Evolutionary conservation across 108 stramenopile genomes (phyloP).

Genomic region (Nitzschia inconspicua): DNA sequence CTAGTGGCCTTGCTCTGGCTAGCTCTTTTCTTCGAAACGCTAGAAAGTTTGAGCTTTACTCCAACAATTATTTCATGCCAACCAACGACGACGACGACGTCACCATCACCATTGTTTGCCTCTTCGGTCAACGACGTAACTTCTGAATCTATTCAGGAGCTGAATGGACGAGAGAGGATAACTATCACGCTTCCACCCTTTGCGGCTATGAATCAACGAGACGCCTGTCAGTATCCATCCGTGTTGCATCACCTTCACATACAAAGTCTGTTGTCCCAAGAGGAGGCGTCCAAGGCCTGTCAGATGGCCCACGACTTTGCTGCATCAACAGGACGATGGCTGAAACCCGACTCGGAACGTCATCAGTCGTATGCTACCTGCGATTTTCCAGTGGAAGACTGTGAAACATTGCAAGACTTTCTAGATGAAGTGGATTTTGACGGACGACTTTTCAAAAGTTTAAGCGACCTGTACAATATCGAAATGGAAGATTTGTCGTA

Average conservation of each 20-base stretch:
- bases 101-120: neutral
- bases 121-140: too few relatives aligned
- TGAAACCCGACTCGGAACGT: constrained; percentile 46
- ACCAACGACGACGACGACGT: neutral
- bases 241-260: constrained; percentile 62
- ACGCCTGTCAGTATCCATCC: constrained; percentile 54
- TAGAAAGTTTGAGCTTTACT: too few relatives aligned
- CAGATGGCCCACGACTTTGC: constrained; percentile 49
- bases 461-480: constrained; percentile 46
- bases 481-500: constrained; percentile 51
- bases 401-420: constrained; percentile 33
- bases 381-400: constrained; percentile 74
- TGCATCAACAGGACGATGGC: constrained; percentile 48
- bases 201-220: too few relatives aligned
- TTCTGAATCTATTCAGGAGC: too few relatives aligned
- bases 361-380: constrained; percentile 67
- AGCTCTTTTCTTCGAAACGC: too few relatives aligned
- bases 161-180: too few relatives aligned
- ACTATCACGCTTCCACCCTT: too few relatives aligned
- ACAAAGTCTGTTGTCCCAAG: constrained; percentile 36
- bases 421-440: constrained; percentile 49
- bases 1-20: too few relatives aligned
- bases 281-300: constrained; percentile 41
- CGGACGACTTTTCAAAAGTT: constrained; percentile 33
- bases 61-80: too few relatives aligned